Conservation (phyloP, 2,329 filamentous ascomycete genomes). For the Cladophialophora exuberans region DNA sequence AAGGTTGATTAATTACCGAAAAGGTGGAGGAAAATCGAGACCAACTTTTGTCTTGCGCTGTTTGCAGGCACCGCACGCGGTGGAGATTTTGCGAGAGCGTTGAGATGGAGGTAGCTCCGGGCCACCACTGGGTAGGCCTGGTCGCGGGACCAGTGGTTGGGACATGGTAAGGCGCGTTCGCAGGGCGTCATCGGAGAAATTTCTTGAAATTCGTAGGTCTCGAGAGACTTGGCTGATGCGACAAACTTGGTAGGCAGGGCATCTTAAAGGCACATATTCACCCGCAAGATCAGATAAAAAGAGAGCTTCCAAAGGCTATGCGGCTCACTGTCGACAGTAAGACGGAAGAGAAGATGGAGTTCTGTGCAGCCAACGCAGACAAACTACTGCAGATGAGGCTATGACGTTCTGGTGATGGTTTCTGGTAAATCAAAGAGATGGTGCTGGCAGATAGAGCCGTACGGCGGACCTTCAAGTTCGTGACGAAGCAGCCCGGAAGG, state of each 20-base stretch:
- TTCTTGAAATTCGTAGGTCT: neutral
- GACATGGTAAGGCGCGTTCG: slow-evolving; percentile 32
- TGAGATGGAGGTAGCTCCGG: slow-evolving; percentile 11
- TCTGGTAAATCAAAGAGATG: too few relatives aligned
- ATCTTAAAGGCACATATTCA: too few relatives aligned
- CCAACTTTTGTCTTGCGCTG: slow-evolving; percentile 32
- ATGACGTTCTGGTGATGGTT: too few relatives aligned
- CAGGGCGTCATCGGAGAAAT: neutral
- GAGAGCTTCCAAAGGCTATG: neutral
- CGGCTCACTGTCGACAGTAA: too few relatives aligned
- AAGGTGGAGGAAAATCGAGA: neutral
- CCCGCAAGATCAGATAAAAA: too few relatives aligned
- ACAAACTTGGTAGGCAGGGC: too few relatives aligned
- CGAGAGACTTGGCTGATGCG: neutral
- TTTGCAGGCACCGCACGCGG: slow-evolving; percentile 34
- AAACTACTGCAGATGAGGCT: too few relatives aligned
- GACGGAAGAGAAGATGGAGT: too few relatives aligned
- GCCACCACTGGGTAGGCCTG: neutral
- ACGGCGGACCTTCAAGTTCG: too few relatives aligned
- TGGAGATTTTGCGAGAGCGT: slow-evolving; percentile 33
- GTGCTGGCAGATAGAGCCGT: too few relatives aligned
- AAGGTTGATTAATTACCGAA: neutral
- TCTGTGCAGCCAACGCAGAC: too few relatives aligned
- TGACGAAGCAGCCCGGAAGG: too few relatives aligned
- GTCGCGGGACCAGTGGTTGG: slow-evolving; percentile 30